Conservation (phyloP, 1,139 yeast genomes). For the Petasospora fabianii region DNA sequence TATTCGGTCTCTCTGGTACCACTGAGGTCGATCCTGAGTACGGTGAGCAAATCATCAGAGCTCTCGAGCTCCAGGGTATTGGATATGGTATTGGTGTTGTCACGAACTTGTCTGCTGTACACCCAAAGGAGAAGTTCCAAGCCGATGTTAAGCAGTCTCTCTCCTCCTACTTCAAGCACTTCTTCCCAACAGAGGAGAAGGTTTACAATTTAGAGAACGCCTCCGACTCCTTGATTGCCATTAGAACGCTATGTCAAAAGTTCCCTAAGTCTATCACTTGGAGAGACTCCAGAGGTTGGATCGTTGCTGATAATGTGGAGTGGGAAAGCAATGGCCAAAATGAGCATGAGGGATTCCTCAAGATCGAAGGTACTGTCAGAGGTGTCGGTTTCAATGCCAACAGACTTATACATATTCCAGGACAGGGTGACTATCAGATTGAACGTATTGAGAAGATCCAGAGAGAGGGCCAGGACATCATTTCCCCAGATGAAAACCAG, state of each 20-base stretch:
- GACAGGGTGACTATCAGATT: conserved; percentile 84
- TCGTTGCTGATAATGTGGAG: conserved; percentile 64
- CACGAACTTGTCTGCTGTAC: conserved; percentile 60
- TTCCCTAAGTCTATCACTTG: conserved; percentile 82
- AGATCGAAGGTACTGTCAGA: conserved; percentile 79
- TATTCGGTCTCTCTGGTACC: conserved; percentile 81
- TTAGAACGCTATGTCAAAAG: conserved; percentile 77
- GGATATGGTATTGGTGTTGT: conserved; percentile 79
- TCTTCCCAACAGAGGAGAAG: conserved; percentile 84
- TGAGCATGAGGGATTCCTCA: conserved; percentile 40
- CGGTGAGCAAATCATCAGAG: conserved; percentile 88
- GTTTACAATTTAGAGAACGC: conserved; percentile 65
- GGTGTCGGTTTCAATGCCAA: conserved; percentile 81
- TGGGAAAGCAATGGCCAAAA: conserved; percentile 40
- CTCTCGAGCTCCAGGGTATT: conserved; percentile 89
- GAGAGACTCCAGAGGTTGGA: conserved; percentile 89
- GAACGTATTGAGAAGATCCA: conserved; percentile 55
- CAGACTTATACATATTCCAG: conserved; percentile 80
- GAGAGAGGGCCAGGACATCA: conserved; percentile 24
- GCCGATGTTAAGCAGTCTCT: conserved; percentile 75
- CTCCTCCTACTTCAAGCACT: conserved; percentile 78
- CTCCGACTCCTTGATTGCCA: conserved; percentile 67
- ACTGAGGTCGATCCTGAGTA: conserved; percentile 73
- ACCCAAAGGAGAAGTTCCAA: conserved; percentile 75
- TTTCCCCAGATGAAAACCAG: conserved; percentile 47